A percentile compares a stretch with the other conserved stretches of the same genome.
phyloP scores from a whole-genome alignment of 805 yeast genomes.

The Huiozyma naganishii region DNA sequence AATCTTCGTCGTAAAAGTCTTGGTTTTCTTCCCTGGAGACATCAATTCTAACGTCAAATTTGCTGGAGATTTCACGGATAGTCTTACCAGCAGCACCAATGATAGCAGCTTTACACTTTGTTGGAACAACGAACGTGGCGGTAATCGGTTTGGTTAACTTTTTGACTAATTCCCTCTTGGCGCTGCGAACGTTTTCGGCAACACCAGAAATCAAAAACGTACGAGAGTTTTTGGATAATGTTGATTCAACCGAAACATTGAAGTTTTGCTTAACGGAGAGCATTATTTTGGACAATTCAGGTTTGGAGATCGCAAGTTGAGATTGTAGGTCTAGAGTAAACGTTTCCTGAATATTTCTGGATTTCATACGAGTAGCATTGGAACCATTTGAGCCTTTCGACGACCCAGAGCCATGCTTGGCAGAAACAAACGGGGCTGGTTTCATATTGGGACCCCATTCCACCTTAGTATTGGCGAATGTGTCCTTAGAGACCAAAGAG shows the following conservation, averaged over 20 bases:
- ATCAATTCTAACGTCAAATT: slow-evolving; percentile 64
- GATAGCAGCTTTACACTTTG: slow-evolving; percentile 61
- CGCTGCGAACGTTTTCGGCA: slow-evolving; percentile 51
- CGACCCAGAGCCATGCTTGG: slow-evolving; percentile 12
- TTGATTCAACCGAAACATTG: slow-evolving; percentile 67
- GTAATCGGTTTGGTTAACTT: slow-evolving; percentile 67
- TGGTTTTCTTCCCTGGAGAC: slow-evolving; percentile 26
- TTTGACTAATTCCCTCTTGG: slow-evolving; percentile 65
- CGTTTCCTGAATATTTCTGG: slow-evolving; percentile 63
- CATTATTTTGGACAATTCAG: slow-evolving; percentile 60
- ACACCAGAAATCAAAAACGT: slow-evolving; percentile 76
- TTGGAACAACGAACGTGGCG: slow-evolving; percentile 56
- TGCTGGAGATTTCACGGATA: slow-evolving; percentile 67
- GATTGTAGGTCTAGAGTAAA: slow-evolving; percentile 63
- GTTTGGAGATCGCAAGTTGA: slow-evolving; percentile 50
- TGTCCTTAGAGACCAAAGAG: slow-evolving; percentile 43
- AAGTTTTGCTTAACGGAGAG: slow-evolving; percentile 44
- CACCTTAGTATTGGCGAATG: slow-evolving; percentile 19
- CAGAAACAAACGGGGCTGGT: slow-evolving; percentile 19
- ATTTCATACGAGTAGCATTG: slow-evolving; percentile 38
- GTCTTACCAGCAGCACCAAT: slow-evolving; percentile 83
- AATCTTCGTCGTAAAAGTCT: slow-evolving; percentile 40
- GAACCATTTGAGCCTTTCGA: slow-evolving; percentile 10
- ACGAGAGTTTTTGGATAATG: slow-evolving; percentile 68
- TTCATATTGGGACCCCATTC: slow-evolving; percentile 42